phyloP scores from a whole-genome alignment of 2,329 filamentous ascomycete genomes.

The Juglanconis oblonga region DNA sequence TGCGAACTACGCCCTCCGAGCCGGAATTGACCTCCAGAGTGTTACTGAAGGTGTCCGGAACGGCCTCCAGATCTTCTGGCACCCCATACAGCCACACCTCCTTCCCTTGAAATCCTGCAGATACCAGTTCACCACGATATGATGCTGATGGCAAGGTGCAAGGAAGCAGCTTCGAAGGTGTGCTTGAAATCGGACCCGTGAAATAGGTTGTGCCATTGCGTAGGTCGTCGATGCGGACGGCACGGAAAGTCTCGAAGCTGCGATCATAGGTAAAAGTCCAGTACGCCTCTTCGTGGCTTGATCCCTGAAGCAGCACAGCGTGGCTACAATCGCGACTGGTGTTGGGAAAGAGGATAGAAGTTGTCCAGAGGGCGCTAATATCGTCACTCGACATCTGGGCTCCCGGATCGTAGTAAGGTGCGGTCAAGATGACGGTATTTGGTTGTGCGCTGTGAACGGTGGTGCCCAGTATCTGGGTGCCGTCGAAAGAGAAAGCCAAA shows the following conservation, averaged over 20 bases:
- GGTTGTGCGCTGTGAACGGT: constrained; percentile 63
- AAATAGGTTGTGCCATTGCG: constrained; percentile 78
- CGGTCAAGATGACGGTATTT: constrained; percentile 73
- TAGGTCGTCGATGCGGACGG: constrained; percentile 71
- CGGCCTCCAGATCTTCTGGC: constrained; percentile 67
- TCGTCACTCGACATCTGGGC: constrained; percentile 63
- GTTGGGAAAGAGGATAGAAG: constrained; percentile 80
- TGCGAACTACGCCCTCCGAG: constrained; percentile 30
- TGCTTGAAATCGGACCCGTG: constrained; percentile 61
- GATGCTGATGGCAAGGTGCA: constrained; percentile 68
- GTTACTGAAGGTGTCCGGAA: constrained; percentile 37
- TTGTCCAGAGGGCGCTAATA: constrained; percentile 77
- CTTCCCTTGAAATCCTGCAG: constrained; percentile 68
- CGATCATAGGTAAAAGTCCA: constrained; percentile 79
- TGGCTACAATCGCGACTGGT: constrained; percentile 77
- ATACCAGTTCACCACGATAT: constrained; percentile 68
- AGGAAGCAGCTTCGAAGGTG: constrained; percentile 58
- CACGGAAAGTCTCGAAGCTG: constrained; percentile 73
- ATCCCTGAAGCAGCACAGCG: constrained; percentile 65
- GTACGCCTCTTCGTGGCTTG: constrained; percentile 60
- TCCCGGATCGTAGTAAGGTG: constrained; percentile 74
- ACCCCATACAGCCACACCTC: constrained; percentile 79
- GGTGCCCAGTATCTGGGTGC: constrained; percentile 74
- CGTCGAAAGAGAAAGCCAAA: constrained; percentile 73
- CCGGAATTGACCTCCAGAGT: constrained; percentile 20